These are phyloP conservation scores for Blastomyces emzantsi DNA, from an alignment of 2,329 filamentous ascomycete genomes.

Conservation along the genomic window DNA sequence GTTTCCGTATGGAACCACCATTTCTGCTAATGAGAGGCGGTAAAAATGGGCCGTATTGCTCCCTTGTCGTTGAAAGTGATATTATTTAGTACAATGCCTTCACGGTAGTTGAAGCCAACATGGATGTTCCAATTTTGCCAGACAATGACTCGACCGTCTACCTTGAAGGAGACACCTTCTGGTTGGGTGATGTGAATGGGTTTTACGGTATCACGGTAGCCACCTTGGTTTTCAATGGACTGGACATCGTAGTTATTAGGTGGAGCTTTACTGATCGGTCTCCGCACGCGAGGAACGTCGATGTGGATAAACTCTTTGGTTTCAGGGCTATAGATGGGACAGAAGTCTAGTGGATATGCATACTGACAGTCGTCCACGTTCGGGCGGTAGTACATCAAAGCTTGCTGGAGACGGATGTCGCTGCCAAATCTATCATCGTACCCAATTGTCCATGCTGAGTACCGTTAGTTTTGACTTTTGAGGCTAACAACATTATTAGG, in stretches of 20 bases:
- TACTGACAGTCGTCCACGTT: conserved; percentile 82
- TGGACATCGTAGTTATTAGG: conserved; percentile 73
- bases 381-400: conserved; percentile 90
- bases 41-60: conserved; percentile 68
- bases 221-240: conserved; percentile 62
- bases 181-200: conserved; percentile 82
- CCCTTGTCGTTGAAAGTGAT: conserved; percentile 84
- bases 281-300: conserved; percentile 67
- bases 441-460: conserved; percentile 77
- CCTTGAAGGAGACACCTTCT: conserved; percentile 76
- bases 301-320: conserved; percentile 72
- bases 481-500: not conserved
- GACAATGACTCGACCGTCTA: conserved; percentile 63
- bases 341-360: conserved; percentile 85
- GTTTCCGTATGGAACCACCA: conserved; percentile 71
- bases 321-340: conserved; percentile 78
- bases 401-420: conserved; percentile 72
- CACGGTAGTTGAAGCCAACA: conserved; percentile 89
- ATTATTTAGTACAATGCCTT: conserved; percentile 84
- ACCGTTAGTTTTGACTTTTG: not conserved
- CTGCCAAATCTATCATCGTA: conserved; percentile 85
- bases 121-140: conserved; percentile 96
- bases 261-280: conserved; percentile 61
- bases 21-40: conserved; percentile 79
- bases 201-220: conserved; percentile 71